These are phyloP conservation scores for Pichia eremophila DNA, from an alignment of 805 yeast genomes.

Conservation along the genomic window DNA sequence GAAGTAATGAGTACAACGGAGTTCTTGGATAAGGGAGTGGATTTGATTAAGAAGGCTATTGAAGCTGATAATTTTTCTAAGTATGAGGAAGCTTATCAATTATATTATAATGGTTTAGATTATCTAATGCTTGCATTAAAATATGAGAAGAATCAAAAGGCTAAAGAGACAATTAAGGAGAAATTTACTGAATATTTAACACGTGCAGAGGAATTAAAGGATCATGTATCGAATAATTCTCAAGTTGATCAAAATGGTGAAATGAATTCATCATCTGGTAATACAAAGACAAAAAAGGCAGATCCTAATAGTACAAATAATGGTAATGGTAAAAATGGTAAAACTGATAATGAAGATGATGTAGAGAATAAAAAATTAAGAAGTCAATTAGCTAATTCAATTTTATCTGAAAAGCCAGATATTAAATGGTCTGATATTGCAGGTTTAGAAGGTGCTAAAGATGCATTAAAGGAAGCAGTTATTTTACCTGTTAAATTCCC, in stretches of 20 bases:
- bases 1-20: constrained; percentile 31
- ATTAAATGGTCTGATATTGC: constrained; percentile 94
- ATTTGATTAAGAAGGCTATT: constrained; percentile 86
- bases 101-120: constrained; percentile 87
- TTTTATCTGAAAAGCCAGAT: constrained; percentile 83
- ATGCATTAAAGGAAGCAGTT: constrained; percentile 94
- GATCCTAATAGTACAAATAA: constrained; percentile 11
- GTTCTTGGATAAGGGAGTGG: constrained; percentile 90
- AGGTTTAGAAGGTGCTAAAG: constrained; percentile 91
- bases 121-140: constrained; percentile 92
- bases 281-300: constrained; percentile 45
- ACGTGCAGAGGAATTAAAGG: constrained; percentile 89
- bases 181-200: constrained; percentile 87
- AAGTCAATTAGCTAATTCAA: constrained; percentile 87
- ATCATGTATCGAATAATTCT: constrained; percentile 62
- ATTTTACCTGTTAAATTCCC: constrained; percentile 95
- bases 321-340: constrained; percentile 22
- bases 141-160: constrained; percentile 83
- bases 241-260: constrained; percentile 40
- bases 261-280: constrained; percentile 44
- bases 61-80: constrained; percentile 85
- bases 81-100: constrained; percentile 89
- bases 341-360: constrained; percentile 37
- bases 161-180: constrained; percentile 79
- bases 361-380: constrained; percentile 83